Conservation (phyloP, 1,139 yeast species). For the Meyerozyma carpophila region DNA sequence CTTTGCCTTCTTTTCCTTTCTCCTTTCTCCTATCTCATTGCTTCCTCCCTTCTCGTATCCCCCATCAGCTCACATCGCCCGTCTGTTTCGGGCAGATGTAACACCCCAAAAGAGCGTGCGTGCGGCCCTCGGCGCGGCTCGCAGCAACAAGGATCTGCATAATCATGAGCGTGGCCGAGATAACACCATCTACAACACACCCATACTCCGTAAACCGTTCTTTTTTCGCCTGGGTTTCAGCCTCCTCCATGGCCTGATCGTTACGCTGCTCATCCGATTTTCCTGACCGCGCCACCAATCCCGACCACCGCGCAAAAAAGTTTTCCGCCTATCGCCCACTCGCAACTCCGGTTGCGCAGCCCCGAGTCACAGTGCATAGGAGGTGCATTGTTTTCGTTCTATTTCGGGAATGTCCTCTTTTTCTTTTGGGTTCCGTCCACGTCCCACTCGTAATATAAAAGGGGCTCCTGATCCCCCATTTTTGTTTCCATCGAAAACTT, state of each 20-base stretch:
- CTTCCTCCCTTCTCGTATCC: no score
- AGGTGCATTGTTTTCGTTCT: background rate
- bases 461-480: slow-evolving; percentile 2
- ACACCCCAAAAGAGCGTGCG: background rate
- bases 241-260: no score
- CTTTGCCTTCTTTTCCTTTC: no score
- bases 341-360: background rate
- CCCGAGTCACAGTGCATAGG: background rate
- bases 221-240: no score
- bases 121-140: background rate
- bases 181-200: background rate
- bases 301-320: background rate
- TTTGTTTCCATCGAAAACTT: background rate
- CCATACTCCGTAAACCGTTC: no score
- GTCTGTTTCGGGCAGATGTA: background rate
- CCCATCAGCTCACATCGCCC: background rate
- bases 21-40: no score
- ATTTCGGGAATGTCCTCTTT: background rate
- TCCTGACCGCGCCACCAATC: background rate
- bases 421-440: background rate
- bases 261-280: no score
- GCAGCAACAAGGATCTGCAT: background rate
- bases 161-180: background rate
- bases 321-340: background rate
- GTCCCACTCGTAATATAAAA: background rate